These are phyloP conservation scores for Camellia japonica DNA, from an alignment of 148 eudicot genomes.

Conservation along the genomic window DNA sequence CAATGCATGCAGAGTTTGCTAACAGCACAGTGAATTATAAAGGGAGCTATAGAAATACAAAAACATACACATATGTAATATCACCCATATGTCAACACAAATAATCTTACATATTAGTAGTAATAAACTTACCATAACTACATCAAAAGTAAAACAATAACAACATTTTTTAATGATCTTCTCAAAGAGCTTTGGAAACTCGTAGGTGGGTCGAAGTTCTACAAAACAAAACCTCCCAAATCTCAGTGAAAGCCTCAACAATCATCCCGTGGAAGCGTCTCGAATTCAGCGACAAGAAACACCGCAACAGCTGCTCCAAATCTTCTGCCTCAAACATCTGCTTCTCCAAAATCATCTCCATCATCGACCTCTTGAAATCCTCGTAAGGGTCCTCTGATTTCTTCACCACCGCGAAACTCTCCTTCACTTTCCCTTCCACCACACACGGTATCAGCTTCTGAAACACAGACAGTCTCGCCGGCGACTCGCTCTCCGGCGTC, in stretches of 20 bases:
- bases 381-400: conserved; percentile 65
- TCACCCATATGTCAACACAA: no score
- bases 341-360: conserved; percentile 92
- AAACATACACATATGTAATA: no score
- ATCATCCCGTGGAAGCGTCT: conserved; percentile 54
- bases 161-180: no score
- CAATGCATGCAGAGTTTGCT: no score
- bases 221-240: conserved; percentile 58
- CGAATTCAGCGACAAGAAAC: conserved; percentile 66
- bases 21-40: no score
- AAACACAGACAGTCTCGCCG: conserved; percentile 84
- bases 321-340: conserved; percentile 63
- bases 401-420: conserved; percentile 82
- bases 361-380: conserved; percentile 77
- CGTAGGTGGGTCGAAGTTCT: neutral
- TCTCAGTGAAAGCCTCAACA: conserved; percentile 66
- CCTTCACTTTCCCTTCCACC: conserved; percentile 77
- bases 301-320: conserved; percentile 61
- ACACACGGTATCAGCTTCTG: conserved; percentile 69
- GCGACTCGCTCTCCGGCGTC: conserved; percentile 25
- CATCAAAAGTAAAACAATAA: neutral
- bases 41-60: no score
- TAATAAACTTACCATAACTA: no score
- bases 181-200: neutral
- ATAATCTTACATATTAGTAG: no score